These are phyloP conservation scores for Eutrema japonicum DNA, from an alignment of 345 rosid species.

Conservation along the genomic window DNA sequence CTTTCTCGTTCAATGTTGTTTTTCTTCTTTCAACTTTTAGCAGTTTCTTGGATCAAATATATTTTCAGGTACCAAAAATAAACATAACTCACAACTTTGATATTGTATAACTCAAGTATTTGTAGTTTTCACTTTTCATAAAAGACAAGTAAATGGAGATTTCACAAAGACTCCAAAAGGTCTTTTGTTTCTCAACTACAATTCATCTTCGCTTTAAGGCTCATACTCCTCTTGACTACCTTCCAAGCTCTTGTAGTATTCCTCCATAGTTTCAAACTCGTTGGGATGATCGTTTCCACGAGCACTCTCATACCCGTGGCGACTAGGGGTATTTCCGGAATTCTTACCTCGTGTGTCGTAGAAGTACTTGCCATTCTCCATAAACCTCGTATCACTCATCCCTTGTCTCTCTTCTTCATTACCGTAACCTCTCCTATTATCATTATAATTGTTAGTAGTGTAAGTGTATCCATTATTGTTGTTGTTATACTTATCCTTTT, in stretches of 20 bases:
- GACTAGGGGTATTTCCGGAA: conserved; percentile 26
- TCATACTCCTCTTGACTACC: conserved; percentile 44
- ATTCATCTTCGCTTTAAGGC: conserved; percentile 43
- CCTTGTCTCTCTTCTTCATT: conserved; percentile 54
- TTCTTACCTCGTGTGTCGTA: conserved; percentile 36
- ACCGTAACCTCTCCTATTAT: conserved; percentile 40
- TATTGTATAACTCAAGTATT: conserved; percentile 22
- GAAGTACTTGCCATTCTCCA: conserved; percentile 56
- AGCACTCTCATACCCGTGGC: conserved; percentile 27
- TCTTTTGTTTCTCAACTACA: conserved; percentile 16
- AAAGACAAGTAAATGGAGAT: conserved; percentile 28
- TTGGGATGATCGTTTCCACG: conserved; percentile 38
- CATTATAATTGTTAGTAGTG: conserved; percentile 21
- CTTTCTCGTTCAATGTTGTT: background rate
- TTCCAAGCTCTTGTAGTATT: conserved; percentile 51
- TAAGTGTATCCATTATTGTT: conserved; percentile 38
- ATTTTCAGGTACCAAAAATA: background rate
- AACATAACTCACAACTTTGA: conserved; percentile 27
- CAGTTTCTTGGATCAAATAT: conserved; percentile 12
- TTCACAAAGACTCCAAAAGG: conserved; percentile 23
- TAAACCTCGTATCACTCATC: conserved; percentile 65
- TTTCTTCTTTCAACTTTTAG: background rate
- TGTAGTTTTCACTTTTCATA: conserved; percentile 20
- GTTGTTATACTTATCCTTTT: conserved; percentile 31
- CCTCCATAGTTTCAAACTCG: conserved; percentile 65